Evolutionary conservation across 257 asterid genomes (phyloP), one percentile per base, ranked within the genome.

Genomic region (Capsicum pubescens): DNA sequence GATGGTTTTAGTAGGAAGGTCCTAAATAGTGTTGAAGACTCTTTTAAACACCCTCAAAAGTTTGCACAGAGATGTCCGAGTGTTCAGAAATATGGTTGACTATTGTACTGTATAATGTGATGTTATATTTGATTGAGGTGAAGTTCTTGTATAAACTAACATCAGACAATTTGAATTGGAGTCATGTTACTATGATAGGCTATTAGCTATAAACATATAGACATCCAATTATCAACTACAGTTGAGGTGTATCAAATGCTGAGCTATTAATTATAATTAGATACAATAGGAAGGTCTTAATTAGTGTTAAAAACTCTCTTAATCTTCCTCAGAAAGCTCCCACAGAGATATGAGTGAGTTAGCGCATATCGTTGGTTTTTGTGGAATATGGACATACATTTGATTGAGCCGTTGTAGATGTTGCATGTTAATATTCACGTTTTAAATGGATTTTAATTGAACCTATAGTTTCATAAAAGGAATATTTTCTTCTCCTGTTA

Each of bases 161-260:
- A 52, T 76, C 3, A 50, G 80, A 9, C 80, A 12, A 21, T 26
- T 76, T 74, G 59, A 74, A 21, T 32, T 74, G 56, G 61, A 74
- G 17, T 8, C 13, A 52, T 48, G 6, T 19, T 19, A 12, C 60
- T 48, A 3, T 72, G 2, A 39, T 72, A 48, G 59, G 60, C 44
- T 50, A 50, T 74, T 74, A 52, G 21, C 14, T 8, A 74, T 74
- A 52, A 50, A 26, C 39, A 14, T 52, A 11, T 76, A 13, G 26
- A 48, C 11, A 21, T 76, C 17, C 48, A 13, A 76, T 12, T 4
- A 54, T 52, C 46, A 76, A 76, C 48, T 76, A 5, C 48, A 76
- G 14, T 26, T 7, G 61, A 21, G 12, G 59, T 19, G 48, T 48
- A 74, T 50, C 44, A 74, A 74, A 48, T 50, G 19, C 42, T 74